phyloP scores from a whole-genome alignment of 1,284 basidiomycete genomes.

The Fomes fomentarius region DNA sequence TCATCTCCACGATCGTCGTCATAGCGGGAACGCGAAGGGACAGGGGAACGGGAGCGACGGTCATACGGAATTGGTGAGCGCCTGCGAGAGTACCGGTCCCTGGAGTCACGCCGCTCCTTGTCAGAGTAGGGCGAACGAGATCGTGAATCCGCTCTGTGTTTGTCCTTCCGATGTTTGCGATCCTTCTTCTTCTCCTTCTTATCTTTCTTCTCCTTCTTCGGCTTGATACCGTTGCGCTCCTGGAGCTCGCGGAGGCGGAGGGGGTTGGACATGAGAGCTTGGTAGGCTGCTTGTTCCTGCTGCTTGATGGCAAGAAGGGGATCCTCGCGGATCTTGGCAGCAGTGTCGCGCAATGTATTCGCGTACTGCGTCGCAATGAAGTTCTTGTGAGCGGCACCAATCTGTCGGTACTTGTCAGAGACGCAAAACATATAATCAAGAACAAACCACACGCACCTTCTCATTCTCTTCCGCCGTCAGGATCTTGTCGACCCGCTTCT shows the following conservation, averaged over 20 bases:
- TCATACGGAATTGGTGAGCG: slow-evolving; percentile 43
- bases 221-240: slow-evolving; percentile 74
- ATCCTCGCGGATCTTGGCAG: slow-evolving; percentile 94
- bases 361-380: slow-evolving; percentile 95
- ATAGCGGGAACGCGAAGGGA: slow-evolving; percentile 33
- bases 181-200: slow-evolving; percentile 65
- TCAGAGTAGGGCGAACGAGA: slow-evolving; percentile 42
- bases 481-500: slow-evolving; percentile 97
- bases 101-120: slow-evolving; percentile 37
- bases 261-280: slow-evolving; percentile 90
- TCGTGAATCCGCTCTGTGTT: slow-evolving; percentile 37
- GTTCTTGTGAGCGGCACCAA: slow-evolving; percentile 85
- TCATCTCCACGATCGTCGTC: slow-evolving; percentile 32
- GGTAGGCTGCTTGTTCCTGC: slow-evolving; percentile 93
- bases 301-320: slow-evolving; percentile 96
- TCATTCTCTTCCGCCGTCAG: slow-evolving; percentile 88
- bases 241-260: slow-evolving; percentile 84
- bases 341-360: slow-evolving; percentile 87
- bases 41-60: slow-evolving; percentile 43
- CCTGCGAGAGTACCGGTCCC: slow-evolving; percentile 37
- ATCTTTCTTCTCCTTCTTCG: slow-evolving; percentile 77
- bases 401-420: slow-evolving; percentile 40
- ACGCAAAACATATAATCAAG: no score
- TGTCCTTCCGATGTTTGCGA: slow-evolving; percentile 38
- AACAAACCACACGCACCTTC: slow-evolving; percentile 64